A percentile compares a stretch with the other conserved stretches of the same genome.
phyloP scores from a whole-genome alignment of 2,329 filamentous ascomycete species.

The Phialophora chinensis region DNA sequence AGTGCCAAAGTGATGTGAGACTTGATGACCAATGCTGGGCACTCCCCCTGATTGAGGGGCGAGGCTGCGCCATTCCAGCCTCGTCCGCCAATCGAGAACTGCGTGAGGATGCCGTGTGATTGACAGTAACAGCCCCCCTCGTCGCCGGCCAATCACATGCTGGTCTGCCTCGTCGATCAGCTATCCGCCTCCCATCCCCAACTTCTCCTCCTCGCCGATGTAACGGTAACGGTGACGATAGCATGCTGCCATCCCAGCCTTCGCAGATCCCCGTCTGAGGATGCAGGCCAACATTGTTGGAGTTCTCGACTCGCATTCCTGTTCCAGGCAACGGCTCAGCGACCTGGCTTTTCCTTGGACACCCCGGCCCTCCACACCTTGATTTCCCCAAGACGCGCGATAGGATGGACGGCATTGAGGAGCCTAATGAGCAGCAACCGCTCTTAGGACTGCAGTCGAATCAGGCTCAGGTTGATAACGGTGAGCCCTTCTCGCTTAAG shows the following conservation, averaged over 20 bases:
- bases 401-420: constrained; percentile 17
- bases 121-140: not conserved
- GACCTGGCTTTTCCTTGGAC: constrained; percentile 2
- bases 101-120: not conserved
- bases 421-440: constrained; percentile 13
- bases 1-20: not conserved
- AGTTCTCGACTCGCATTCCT: constrained; percentile 10
- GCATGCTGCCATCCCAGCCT: constrained; percentile 1
- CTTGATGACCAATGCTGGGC: not conserved
- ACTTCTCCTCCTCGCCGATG: constrained; percentile 31
- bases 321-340: constrained; percentile 16
- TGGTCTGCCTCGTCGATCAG: not conserved
- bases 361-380: not conserved
- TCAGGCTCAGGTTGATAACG: constrained; percentile 14
- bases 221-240: constrained; percentile 19
- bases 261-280: constrained; percentile 29
- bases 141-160: not conserved
- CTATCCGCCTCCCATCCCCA: constrained; percentile 14
- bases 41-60: constrained; percentile 1
- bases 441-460: constrained; percentile 12
- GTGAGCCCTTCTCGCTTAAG: constrained; percentile 2
- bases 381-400: constrained; percentile 6
- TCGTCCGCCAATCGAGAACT: not conserved
- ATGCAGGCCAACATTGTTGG: not conserved
- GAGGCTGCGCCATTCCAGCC: not conserved